Evolutionary conservation across 1,139 yeast species (phyloP).

Genomic region (Suzukiozyma palmioleophila): DNA sequence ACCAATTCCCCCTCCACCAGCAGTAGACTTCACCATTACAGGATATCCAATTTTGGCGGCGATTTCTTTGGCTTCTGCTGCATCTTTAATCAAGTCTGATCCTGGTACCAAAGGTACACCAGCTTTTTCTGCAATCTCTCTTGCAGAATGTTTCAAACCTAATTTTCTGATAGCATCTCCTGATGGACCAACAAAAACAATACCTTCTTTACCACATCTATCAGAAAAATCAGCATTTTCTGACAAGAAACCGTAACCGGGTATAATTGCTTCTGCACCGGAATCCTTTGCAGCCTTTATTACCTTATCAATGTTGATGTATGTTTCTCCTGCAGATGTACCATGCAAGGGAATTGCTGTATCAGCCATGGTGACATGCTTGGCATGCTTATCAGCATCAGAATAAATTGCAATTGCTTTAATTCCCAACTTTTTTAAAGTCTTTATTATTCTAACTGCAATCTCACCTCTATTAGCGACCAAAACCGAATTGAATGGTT

Average conservation of each 20-base stretch:
- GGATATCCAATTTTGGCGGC: constrained; percentile 86
- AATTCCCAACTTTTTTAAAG: constrained; percentile 75
- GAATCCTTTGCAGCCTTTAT: constrained; percentile 78
- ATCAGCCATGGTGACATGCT: constrained; percentile 82
- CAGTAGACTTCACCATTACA: constrained; percentile 93
- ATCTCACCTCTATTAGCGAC: constrained; percentile 98
- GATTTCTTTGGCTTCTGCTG: constrained; percentile 68
- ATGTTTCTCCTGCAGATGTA: constrained; percentile 82
- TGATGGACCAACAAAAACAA: constrained; percentile 91
- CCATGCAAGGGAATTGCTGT: constrained; percentile 77
- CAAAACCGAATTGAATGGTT: constrained; percentile 77
- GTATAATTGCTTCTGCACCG: constrained; percentile 88
- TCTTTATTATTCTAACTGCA: constrained; percentile 88
- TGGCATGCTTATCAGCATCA: constrained; percentile 83
- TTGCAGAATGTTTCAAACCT: constrained; percentile 93
- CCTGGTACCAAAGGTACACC: constrained; percentile 96
- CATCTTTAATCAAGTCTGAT: constrained; percentile 67
- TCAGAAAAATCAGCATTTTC: constrained; percentile 97
- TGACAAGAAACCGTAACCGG: constrained; percentile 95
- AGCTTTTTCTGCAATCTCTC: constrained; percentile 85
- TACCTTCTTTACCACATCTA: constrained; percentile 74
- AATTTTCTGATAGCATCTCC: constrained; percentile 87
- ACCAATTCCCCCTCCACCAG: constrained; percentile 99
- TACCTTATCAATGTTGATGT: constrained; percentile 79
- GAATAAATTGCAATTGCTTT: constrained; percentile 85